Evolutionary conservation across 75 land plant species (phyloP).

Genomic region (Gnetum montanum): DNA sequence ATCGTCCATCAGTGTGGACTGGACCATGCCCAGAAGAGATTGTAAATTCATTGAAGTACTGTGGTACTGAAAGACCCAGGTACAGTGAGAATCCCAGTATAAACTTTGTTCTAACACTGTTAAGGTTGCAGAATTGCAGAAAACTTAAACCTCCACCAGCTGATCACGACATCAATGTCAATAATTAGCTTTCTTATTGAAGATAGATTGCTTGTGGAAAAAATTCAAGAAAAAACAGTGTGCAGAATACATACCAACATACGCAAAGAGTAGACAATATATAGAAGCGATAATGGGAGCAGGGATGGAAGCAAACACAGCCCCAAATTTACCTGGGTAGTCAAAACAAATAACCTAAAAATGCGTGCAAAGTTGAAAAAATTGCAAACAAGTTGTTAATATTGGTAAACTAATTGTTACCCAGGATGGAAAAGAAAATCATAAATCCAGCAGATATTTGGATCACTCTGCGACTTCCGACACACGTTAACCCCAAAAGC

Average conservation of each 20-base stretch:
- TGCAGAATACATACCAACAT: conserved; percentile 49
- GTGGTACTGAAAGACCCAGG: conserved; percentile 82
- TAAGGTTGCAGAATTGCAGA: conserved; percentile 86
- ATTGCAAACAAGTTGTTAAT: neutral
- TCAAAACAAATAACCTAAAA: neutral
- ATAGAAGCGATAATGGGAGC: conserved; percentile 61
- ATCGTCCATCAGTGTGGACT: conserved; percentile 40
- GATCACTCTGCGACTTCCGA: conserved; percentile 79
- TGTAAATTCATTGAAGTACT: conserved; percentile 67
- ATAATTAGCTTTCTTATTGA: neutral
- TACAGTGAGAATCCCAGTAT: conserved; percentile 79
- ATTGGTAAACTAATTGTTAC: conserved; percentile 21
- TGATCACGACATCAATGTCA: conserved; percentile 17
- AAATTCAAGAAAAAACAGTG: neutral
- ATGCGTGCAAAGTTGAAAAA: neutral
- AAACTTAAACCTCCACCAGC: conserved; percentile 70
- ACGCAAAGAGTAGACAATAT: conserved; percentile 66
- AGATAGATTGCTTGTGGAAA: neutral
- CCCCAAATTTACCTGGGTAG: conserved; percentile 86
- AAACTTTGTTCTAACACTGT: conserved; percentile 64
- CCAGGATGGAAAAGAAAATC: conserved; percentile 81
- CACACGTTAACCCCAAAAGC: conserved; percentile 67
- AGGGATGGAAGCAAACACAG: conserved; percentile 85
- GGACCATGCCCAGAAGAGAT: conserved; percentile 55
- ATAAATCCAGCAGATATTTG: conserved; percentile 78